Evolutionary conservation across 371 early-diverging fungal species (phyloP).

Genomic region (Mucor saturninus): DNA sequence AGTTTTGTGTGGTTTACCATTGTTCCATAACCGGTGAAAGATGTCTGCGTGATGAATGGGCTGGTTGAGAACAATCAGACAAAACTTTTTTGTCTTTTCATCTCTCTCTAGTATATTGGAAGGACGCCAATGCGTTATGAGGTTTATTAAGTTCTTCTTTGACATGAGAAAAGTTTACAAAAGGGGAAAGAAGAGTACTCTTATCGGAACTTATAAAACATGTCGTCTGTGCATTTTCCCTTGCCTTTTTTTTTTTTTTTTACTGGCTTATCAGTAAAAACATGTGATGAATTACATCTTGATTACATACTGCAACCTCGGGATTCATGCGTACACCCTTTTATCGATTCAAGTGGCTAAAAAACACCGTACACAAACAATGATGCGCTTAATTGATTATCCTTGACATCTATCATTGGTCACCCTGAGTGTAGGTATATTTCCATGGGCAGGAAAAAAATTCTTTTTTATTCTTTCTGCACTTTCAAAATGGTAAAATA

Average conservation of each 20-base stretch:
- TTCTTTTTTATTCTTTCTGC: not conserved
- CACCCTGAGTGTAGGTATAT: too few relatives aligned
- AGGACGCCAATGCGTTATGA: constrained; percentile 44
- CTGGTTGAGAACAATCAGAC: constrained; percentile 46
- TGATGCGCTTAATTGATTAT: not conserved
- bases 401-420: too few relatives aligned
- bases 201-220: constrained; percentile 11
- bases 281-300: too few relatives aligned
- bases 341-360: too few relatives aligned
- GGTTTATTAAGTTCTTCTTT: constrained; percentile 11
- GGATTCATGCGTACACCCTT: too few relatives aligned
- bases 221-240: too few relatives aligned
- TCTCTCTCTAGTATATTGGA: constrained; percentile 35
- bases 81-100: constrained; percentile 31
- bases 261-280: too few relatives aligned
- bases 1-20: constrained; percentile 29
- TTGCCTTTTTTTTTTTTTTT: too few relatives aligned
- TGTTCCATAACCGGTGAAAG: constrained; percentile 42
- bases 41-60: constrained; percentile 33
- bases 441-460: not conserved
- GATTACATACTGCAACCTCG: too few relatives aligned
- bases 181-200: constrained; percentile 3
- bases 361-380: not conserved
- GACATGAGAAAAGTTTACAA: not conserved
- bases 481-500: too few relatives aligned